Evolutionary conservation across 2,329 filamentous ascomycete genomes (phyloP).

Genomic region (Byssothecium circinans): DNA sequence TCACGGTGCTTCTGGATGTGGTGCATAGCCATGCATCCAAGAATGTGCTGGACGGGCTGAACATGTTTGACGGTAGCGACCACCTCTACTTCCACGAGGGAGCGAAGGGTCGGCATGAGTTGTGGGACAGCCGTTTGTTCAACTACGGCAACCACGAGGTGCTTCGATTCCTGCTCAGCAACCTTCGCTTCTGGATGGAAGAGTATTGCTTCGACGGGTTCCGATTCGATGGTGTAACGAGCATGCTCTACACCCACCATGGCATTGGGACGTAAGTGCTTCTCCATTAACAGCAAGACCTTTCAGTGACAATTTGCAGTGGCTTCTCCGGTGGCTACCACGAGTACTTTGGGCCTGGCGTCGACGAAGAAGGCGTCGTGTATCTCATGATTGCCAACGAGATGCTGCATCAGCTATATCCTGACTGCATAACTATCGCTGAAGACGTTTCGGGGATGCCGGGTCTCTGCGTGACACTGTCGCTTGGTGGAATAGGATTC

Average conservation of each 20-base stretch:
- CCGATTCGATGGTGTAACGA: constrained; percentile 96
- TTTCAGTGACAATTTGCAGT: constrained; percentile 50
- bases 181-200: constrained; percentile 98
- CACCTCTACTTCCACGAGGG: constrained; percentile 95
- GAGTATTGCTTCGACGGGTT: constrained; percentile 97
- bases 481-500: constrained; percentile 89
- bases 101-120: constrained; percentile 78
- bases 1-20: constrained; percentile 89
- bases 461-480: constrained; percentile 83
- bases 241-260: constrained; percentile 95
- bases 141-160: constrained; percentile 97
- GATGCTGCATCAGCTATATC: constrained; percentile 88
- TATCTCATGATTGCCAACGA: constrained; percentile 98
- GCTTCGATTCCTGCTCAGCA: constrained; percentile 91
- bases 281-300: neutral
- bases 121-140: constrained; percentile 96
- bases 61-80: constrained; percentile 93
- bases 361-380: constrained; percentile 90
- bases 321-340: constrained; percentile 98
- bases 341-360: constrained; percentile 88
- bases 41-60: constrained; percentile 92
- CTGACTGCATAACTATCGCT: constrained; percentile 84
- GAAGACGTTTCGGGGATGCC: constrained; percentile 99
- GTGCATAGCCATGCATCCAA: constrained; percentile 98
- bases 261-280: constrained; percentile 87